Evolutionary conservation across 1,139 yeast genomes (phyloP).

Genomic region (Pichia sp.): DNA sequence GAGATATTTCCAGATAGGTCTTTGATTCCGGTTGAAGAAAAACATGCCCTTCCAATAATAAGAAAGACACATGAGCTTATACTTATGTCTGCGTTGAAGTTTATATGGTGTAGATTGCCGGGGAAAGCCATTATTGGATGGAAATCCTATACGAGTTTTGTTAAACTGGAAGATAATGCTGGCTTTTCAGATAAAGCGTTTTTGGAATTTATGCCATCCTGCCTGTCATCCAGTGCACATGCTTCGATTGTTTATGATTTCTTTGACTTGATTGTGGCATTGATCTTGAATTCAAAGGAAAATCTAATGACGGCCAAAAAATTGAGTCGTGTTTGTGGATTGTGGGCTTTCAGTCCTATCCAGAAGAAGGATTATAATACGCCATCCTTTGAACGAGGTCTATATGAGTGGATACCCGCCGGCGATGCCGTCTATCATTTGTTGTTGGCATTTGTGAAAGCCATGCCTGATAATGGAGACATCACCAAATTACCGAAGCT

Average conservation of each 20-base stretch:
- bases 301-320: slow-evolving; percentile 77
- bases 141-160: slow-evolving; percentile 71
- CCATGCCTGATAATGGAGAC: slow-evolving; percentile 64
- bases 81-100: slow-evolving; percentile 64
- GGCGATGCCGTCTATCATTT: slow-evolving; percentile 84
- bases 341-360: slow-evolving; percentile 66
- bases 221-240: slow-evolving; percentile 76
- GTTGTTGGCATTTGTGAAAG: slow-evolving; percentile 65
- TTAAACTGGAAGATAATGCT: slow-evolving; percentile 53
- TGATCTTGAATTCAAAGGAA: slow-evolving; percentile 74
- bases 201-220: slow-evolving; percentile 72
- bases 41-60: slow-evolving; percentile 31
- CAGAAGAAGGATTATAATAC: slow-evolving; percentile 21
- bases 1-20: slow-evolving; percentile 40
- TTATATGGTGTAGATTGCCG: slow-evolving; percentile 81
- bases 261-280: slow-evolving; percentile 68
- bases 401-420: slow-evolving; percentile 70
- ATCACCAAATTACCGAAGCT: slow-evolving; percentile 55
- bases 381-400: slow-evolving; percentile 57
- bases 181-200: slow-evolving; percentile 67
- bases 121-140: slow-evolving; percentile 78
- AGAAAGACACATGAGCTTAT: slow-evolving; percentile 54
- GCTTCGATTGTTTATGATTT: slow-evolving; percentile 86
- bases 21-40: slow-evolving; percentile 30
- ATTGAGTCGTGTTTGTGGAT: slow-evolving; percentile 71